Conservation (phyloP, 139 green algal genomes). For the Yamagishiella unicocca region DNA sequence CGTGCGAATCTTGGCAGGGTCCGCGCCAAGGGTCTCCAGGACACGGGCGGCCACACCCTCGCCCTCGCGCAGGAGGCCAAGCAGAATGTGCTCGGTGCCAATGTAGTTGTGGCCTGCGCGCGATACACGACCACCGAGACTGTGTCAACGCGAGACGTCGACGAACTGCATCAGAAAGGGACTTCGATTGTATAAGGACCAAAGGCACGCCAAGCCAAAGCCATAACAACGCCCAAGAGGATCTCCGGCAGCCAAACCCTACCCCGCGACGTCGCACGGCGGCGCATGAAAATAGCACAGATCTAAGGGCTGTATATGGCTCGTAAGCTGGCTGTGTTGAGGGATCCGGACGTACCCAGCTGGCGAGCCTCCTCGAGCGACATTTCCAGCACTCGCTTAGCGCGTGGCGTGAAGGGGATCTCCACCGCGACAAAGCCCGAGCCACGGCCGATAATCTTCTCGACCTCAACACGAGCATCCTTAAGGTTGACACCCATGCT, state of each 20-base stretch:
- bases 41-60: constrained; percentile 98
- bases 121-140: not conserved
- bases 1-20: constrained; percentile 97
- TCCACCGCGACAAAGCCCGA: constrained; percentile 98
- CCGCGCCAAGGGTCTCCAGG: constrained; percentile 96
- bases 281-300: not conserved
- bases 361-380: constrained; percentile 98
- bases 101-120: constrained; percentile 99
- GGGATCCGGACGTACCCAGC: constrained; percentile 78
- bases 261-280: not conserved
- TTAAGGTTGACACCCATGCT: constrained; percentile 99
- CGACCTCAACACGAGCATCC: constrained; percentile 94
- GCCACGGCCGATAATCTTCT: constrained; percentile 99
- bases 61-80: constrained; percentile 97
- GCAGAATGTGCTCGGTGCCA: constrained; percentile 99
- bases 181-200: too few relatives aligned
- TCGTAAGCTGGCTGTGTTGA: not conserved
- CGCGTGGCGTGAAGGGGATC: constrained; percentile 98
- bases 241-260: constrained; percentile 26
- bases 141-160: too few relatives aligned
- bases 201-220: not conserved
- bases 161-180: not conserved
- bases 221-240: not conserved
- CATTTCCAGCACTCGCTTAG: constrained; percentile 99
- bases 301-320: not conserved